Evolutionary conservation across 441 rosid genomes (phyloP).

Genomic region (Euphorbia neoarborescens): DNA sequence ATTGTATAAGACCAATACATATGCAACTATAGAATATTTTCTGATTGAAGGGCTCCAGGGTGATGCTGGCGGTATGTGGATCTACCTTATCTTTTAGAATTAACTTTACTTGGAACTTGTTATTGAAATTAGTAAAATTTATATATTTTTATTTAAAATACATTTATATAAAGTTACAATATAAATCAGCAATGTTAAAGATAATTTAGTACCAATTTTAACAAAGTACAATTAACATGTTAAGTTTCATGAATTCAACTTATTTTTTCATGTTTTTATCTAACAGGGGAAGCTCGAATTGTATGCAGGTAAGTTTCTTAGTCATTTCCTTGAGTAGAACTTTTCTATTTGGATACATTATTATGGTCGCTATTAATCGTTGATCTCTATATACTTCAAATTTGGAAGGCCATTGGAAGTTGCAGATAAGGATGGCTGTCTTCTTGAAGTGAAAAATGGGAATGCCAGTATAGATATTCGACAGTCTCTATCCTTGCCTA

Average conservation of each 20-base stretch:
- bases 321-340: slow-evolving; percentile 11
- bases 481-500: slow-evolving; percentile 46
- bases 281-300: slow-evolving; percentile 58
- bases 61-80: slow-evolving; percentile 50
- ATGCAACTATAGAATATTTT: slow-evolving; percentile 60
- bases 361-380: too few relatives aligned
- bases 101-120: background rate
- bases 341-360: background rate
- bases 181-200: background rate
- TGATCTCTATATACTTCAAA: background rate
- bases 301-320: slow-evolving; percentile 53
- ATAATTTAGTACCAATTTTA: background rate
- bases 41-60: slow-evolving; percentile 52
- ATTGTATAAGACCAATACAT: slow-evolving; percentile 37
- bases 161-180: too few relatives aligned
- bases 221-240: background rate
- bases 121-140: background rate
- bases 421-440: slow-evolving; percentile 39
- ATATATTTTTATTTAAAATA: background rate
- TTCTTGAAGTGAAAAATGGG: slow-evolving; percentile 29
- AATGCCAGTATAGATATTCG: slow-evolving; percentile 30
- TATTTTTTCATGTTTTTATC: slow-evolving; percentile 10
- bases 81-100: background rate
- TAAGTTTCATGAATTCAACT: slow-evolving; percentile 11
- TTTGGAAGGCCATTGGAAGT: slow-evolving; percentile 42